These are phyloP conservation scores for Tremella mesenterica DNA, from an alignment of 768 basidiomycete genomes.

Conservation along the genomic window DNA sequence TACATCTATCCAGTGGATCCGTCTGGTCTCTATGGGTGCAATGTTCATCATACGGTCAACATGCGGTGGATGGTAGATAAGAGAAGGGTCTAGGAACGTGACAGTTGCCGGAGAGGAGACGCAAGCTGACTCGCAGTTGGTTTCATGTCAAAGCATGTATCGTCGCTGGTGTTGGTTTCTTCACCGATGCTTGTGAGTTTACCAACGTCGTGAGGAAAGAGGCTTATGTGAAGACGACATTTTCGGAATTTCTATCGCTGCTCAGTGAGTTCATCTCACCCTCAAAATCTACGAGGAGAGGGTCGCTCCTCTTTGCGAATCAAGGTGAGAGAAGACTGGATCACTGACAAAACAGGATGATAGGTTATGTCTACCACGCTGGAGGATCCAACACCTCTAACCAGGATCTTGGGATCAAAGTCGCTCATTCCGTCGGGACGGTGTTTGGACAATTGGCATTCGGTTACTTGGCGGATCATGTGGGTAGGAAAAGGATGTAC, in stretches of 20 bases:
- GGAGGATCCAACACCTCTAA: constrained; percentile 50
- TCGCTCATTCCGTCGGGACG: constrained; percentile 44
- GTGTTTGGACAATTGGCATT: constrained; percentile 44
- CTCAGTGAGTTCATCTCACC: too few relatives aligned
- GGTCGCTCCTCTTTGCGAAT: too few relatives aligned
- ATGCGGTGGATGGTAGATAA: too few relatives aligned
- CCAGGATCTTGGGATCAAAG: constrained; percentile 50
- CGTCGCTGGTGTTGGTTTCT: constrained; percentile 59
- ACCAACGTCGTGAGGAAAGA: constrained; percentile 49
- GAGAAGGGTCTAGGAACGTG: too few relatives aligned
- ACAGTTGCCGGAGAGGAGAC: too few relatives aligned
- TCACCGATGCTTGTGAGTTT: constrained; percentile 58
- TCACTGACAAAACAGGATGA: too few relatives aligned
- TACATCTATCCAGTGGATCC: not conserved
- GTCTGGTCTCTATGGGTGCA: not conserved
- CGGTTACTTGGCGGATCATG: constrained; percentile 44
- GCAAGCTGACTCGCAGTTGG: too few relatives aligned
- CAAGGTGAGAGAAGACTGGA: too few relatives aligned
- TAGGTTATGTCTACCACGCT: constrained; percentile 64
- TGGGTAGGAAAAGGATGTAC: constrained; percentile 47
- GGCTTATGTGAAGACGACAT: constrained; percentile 45
- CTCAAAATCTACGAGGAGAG: too few relatives aligned
- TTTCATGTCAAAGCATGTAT: constrained; percentile 63
- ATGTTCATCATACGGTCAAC: too few relatives aligned
- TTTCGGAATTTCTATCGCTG: constrained; percentile 80